Evolutionary conservation across 2,329 filamentous ascomycete genomes (phyloP).

Genomic region (Whalleya microplaca): DNA sequence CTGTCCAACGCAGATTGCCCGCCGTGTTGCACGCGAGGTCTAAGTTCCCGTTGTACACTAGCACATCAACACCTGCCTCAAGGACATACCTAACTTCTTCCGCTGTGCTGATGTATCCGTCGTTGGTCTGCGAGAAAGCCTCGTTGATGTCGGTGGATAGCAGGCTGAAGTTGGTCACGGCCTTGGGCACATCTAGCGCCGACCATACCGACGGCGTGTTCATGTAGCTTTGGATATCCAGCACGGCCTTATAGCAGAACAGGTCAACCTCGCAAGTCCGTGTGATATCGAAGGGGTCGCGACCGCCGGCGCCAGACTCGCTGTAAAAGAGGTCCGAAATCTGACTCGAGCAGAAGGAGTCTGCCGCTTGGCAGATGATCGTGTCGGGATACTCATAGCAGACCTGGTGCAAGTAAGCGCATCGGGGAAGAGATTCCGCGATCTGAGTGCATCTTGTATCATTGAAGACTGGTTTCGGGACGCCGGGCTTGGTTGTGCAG

Average conservation of each 20-base stretch:
- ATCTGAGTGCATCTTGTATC: slow-evolving; percentile 47
- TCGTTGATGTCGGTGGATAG: slow-evolving; percentile 30
- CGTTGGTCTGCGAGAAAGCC: slow-evolving; percentile 35
- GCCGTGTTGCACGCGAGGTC: slow-evolving; percentile 47
- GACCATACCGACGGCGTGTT: slow-evolving; percentile 24
- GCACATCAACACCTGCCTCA: slow-evolving; percentile 40
- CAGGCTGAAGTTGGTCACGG: slow-evolving; percentile 14
- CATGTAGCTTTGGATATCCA: slow-evolving; percentile 30
- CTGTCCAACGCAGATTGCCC: slow-evolving; percentile 35
- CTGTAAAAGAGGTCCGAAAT: slow-evolving; percentile 45
- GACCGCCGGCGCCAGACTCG: slow-evolving; percentile 42
- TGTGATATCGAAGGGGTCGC: slow-evolving; percentile 50
- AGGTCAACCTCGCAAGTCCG: slow-evolving; percentile 41
- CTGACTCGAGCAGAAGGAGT: slow-evolving; percentile 41
- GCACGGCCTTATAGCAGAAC: slow-evolving; percentile 41
- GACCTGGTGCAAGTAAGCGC: slow-evolving; percentile 44
- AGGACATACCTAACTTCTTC: slow-evolving; percentile 41
- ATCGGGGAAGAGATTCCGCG: slow-evolving; percentile 48
- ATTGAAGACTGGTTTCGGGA: slow-evolving; percentile 47
- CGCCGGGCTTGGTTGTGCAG: slow-evolving; percentile 26
- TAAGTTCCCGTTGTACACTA: slow-evolving; percentile 45
- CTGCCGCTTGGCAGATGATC: slow-evolving; percentile 44
- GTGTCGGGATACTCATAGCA: slow-evolving; percentile 46
- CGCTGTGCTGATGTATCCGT: slow-evolving; percentile 38
- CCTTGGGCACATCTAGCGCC: slow-evolving; percentile 24